Percentiles rank a stretch among this genome's conserved stretches.
Conservation (phyloP, 495 filamentous ascomycete species). For the Aspergillus cristatus region DNA sequence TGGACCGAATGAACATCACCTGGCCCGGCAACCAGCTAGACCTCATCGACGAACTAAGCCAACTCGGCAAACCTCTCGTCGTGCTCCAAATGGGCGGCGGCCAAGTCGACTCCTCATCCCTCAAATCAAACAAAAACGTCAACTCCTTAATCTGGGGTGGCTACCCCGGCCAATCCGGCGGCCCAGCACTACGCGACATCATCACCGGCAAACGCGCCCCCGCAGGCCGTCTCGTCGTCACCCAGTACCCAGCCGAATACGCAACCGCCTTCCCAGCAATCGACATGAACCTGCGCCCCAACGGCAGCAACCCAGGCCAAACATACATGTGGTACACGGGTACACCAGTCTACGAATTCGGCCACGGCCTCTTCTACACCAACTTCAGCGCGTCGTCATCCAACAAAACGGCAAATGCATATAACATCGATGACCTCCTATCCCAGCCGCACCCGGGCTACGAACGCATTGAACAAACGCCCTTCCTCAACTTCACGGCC, state of each 20-base stretch:
- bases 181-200: conserved; percentile 45
- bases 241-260: conserved; percentile 50
- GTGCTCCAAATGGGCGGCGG: conserved; percentile 53
- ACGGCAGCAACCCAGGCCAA: conserved; percentile 33
- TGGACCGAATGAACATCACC: conserved; percentile 45
- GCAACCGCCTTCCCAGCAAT: conserved; percentile 43
- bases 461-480: conserved; percentile 22
- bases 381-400: conserved; percentile 30
- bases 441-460: conserved; percentile 15
- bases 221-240: conserved; percentile 47
- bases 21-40: conserved; percentile 51
- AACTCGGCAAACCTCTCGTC: conserved; percentile 43
- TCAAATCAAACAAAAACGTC: conserved; percentile 42
- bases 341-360: conserved; percentile 45
- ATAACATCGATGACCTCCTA: conserved; percentile 22
- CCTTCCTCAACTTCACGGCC: conserved; percentile 38
- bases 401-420: conserved; percentile 4
- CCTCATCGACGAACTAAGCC: conserved; percentile 42
- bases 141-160: conserved; percentile 49
- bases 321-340: conserved; percentile 57
- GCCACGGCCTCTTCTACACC: conserved; percentile 46
- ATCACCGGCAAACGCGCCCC: conserved; percentile 45
- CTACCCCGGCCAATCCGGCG: conserved; percentile 53
- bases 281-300: conserved; percentile 48
- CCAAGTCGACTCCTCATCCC: conserved; percentile 44